Evolutionary conservation across 1,284 basidiomycete genomes (phyloP), one percentile per base, ranked within the genome.

Genomic region (Ganoderma meredithae): DNA sequence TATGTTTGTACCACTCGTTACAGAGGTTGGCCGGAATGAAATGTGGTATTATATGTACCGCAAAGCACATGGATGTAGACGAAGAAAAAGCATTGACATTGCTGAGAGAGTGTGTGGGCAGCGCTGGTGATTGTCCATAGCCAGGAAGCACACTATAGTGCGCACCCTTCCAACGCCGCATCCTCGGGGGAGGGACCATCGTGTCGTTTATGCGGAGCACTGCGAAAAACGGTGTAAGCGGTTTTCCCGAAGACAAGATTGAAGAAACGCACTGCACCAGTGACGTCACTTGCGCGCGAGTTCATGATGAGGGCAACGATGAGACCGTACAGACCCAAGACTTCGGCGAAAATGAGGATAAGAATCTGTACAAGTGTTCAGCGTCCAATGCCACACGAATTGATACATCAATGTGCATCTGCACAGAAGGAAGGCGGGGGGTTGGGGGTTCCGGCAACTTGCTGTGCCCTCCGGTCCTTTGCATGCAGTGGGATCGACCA

Each of bases 241-340:
- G n/a, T 41, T 40, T 12, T 31, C 36, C n/a, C 8, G 9, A 49
- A 25, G 9, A 1, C 39, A 9, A 60, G 33, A 1, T 22, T 40
- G 25, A 15, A 19, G 22, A 13, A 74, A n/a, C 77, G 60, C 64
- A 79, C 78, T 49, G 69, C 69, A 33, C 70, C 71, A 47, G 61
- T 69, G 61, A 74, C 64, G 62, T 76, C 76, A 55, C 74, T 63
- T 22, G 88, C 81, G 33, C 82, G 85, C 64, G 90, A 91, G 83
- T 96, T 95, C 89, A 96, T 92, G 81, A 96, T 95, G 47, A 96
- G 88, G 27, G 95, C 95, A 70, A 96, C 95, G 76, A 96, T 96
- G 69, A 96, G 87, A 69, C 90, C 92, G 78, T 95, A 95, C 27
- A 93, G 83, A 76, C 91, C 92, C 83, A 95, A 82, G 27, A 95